These are phyloP conservation scores for Cladosporium sp. DNA, from an alignment of 2,329 filamentous ascomycete genomes.

Conservation along the genomic window DNA sequence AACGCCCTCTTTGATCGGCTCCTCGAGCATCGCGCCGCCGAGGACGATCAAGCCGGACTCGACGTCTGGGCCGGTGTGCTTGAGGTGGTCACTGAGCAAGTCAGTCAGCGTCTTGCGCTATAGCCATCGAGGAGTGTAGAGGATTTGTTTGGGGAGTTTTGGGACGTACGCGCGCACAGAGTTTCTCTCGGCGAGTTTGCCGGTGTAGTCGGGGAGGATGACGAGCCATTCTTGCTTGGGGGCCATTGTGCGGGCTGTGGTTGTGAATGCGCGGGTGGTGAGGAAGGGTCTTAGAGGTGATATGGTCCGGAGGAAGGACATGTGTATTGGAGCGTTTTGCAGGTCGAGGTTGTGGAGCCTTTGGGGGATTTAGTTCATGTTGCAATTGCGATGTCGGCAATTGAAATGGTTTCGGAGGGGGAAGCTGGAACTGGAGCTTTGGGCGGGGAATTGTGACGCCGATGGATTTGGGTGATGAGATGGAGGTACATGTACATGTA, in stretches of 20 bases:
- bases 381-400: slow-evolving; percentile 22
- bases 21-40: slow-evolving; percentile 70
- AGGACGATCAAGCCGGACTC: slow-evolving; percentile 63
- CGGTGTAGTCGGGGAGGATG: slow-evolving; percentile 50
- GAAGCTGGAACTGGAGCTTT: neutral
- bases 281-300: neutral
- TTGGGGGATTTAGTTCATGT: neutral
- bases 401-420: slow-evolving; percentile 8
- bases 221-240: slow-evolving; percentile 53
- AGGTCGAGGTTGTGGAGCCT: neutral
- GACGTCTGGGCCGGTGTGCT: slow-evolving; percentile 54
- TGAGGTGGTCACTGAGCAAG: slow-evolving; percentile 55
- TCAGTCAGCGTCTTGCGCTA: slow-evolving; percentile 19
- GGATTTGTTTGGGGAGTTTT: neutral
- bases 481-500: neutral
- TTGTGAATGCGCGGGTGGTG: slow-evolving; percentile 26
- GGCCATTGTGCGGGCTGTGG: slow-evolving; percentile 32
- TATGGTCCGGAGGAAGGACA: slow-evolving; percentile 10
- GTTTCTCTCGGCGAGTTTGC: slow-evolving; percentile 47
- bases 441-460: neutral
- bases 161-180: slow-evolving; percentile 42
- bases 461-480: neutral
- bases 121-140: no score
- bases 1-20: slow-evolving; percentile 63
- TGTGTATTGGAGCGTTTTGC: neutral